A percentile compares a stretch with the other conserved stretches of the same genome.
These are phyloP conservation scores for Gossypium stocksii DNA, from an alignment of 345 rosid genomes.

Conservation along the genomic window DNA sequence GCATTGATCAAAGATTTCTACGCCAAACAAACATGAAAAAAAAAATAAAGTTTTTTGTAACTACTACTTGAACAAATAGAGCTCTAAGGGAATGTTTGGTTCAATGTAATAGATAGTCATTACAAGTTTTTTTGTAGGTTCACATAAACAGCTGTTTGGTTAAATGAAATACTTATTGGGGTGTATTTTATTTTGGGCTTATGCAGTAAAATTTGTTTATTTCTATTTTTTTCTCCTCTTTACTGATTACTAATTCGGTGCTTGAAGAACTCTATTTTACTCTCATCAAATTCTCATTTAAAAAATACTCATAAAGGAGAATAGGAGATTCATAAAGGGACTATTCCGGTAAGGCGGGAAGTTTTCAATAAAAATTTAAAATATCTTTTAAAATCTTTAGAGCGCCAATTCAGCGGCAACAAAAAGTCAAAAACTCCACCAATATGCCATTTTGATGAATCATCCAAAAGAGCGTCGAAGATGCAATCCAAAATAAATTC, in stretches of 20 bases:
- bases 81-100: too few relatives aligned
- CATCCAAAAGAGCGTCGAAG: not conserved
- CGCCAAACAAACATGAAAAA: too few relatives aligned
- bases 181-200: fast-evolving
- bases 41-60: too few relatives aligned
- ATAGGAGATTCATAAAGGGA: not conserved
- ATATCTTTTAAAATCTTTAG: not conserved
- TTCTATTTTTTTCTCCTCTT: fast-evolving
- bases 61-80: too few relatives aligned
- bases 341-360: not conserved
- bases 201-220: too few relatives aligned
- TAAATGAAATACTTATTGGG: fast-evolving
- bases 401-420: not conserved
- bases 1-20: too few relatives aligned
- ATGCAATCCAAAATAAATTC: slow-evolving; percentile 78
- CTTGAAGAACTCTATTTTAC: too few relatives aligned
- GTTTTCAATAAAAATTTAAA: too few relatives aligned
- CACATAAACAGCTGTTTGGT: fast-evolving
- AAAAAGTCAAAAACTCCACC: not conserved
- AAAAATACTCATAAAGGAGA: not conserved
- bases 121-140: too few relatives aligned
- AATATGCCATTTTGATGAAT: not conserved
- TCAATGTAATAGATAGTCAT: too few relatives aligned
- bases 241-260: too few relatives aligned
- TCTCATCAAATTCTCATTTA: too few relatives aligned